Conservation (phyloP, 139 green algal species). For the Gonium pectorale region DNA sequence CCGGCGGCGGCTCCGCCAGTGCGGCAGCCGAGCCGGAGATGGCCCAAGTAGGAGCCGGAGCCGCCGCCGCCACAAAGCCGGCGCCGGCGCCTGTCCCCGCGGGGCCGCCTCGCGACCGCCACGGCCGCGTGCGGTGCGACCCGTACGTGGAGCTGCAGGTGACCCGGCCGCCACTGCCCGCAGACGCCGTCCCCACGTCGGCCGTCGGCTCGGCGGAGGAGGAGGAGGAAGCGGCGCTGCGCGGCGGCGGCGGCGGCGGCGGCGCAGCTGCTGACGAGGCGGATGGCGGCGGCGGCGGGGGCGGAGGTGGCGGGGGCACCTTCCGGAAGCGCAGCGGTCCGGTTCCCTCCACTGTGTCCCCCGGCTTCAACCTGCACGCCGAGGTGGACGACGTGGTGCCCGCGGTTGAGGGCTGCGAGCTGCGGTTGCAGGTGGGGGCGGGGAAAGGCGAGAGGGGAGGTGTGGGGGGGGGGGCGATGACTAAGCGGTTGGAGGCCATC, state of each 20-base stretch:
- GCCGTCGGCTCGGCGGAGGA: too few species aligned
- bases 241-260: not conserved
- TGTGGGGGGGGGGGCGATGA: too few species aligned
- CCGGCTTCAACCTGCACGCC: not conserved
- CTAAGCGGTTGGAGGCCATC: too few species aligned
- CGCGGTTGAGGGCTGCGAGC: slow-evolving; percentile 11
- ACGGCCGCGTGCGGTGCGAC: slow-evolving; percentile 27
- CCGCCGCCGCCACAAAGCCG: not conserved
- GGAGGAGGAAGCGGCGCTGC: too few species aligned
- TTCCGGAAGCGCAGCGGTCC: not conserved
- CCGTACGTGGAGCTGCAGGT: slow-evolving; percentile 16
- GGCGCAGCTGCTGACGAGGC: not conserved
- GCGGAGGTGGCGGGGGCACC: not conserved
- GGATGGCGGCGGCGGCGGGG: not conserved
- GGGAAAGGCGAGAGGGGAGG: not conserved
- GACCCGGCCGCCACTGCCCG: not conserved
- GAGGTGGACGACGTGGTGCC: slow-evolving; percentile 28
- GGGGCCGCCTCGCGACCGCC: not conserved
- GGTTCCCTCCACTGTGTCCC: not conserved
- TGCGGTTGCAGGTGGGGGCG: not conserved
- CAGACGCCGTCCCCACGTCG: too few species aligned
- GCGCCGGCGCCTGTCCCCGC: not conserved
- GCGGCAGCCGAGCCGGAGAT: too few species aligned
- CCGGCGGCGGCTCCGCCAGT: too few species aligned
- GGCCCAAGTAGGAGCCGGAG: too few species aligned